phyloP scores from a whole-genome alignment of 768 basidiomycete genomes.

The Mycena crocata region DNA sequence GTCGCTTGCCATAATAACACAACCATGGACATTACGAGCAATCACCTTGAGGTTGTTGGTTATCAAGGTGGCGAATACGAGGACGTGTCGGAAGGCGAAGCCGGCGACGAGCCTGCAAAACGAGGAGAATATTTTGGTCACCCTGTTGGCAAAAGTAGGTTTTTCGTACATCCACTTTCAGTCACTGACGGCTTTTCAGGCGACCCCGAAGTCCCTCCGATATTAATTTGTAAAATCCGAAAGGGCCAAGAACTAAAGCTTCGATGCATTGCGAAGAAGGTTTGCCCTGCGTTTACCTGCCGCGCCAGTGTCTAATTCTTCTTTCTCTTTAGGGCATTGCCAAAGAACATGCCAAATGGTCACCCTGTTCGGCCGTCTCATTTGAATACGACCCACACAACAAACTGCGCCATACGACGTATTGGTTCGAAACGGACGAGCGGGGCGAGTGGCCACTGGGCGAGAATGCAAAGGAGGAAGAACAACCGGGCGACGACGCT shows the following conservation, averaged over 20 bases:
- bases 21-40: slow-evolving; percentile 89
- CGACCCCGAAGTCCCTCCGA: slow-evolving; percentile 70
- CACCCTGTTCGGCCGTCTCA: slow-evolving; percentile 92
- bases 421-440: slow-evolving; percentile 91
- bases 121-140: slow-evolving; percentile 80
- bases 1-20: slow-evolving; percentile 77
- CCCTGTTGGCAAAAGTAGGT: slow-evolving; percentile 86
- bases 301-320: background rate
- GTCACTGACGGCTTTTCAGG: slow-evolving; percentile 51
- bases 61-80: slow-evolving; percentile 44
- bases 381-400: slow-evolving; percentile 99
- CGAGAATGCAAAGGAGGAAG: slow-evolving; percentile 87
- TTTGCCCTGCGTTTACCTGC: slow-evolving; percentile 42
- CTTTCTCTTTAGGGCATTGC: slow-evolving; percentile 84
- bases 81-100: slow-evolving; percentile 52
- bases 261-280: slow-evolving; percentile 93
- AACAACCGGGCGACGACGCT: slow-evolving; percentile 81
- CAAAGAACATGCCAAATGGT: slow-evolving; percentile 99
- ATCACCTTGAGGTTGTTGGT: slow-evolving; percentile 75
- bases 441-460: slow-evolving; percentile 92
- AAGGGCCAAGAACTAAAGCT: slow-evolving; percentile 93
- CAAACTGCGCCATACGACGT: slow-evolving; percentile 92
- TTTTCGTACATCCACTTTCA: slow-evolving; percentile 2
- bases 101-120: slow-evolving; percentile 80
- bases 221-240: slow-evolving; percentile 91